A percentile compares a stretch with the other conserved stretches of the same genome.
phyloP scores from a whole-genome alignment of 768 basidiomycete species.

The Pholiota molesta region DNA sequence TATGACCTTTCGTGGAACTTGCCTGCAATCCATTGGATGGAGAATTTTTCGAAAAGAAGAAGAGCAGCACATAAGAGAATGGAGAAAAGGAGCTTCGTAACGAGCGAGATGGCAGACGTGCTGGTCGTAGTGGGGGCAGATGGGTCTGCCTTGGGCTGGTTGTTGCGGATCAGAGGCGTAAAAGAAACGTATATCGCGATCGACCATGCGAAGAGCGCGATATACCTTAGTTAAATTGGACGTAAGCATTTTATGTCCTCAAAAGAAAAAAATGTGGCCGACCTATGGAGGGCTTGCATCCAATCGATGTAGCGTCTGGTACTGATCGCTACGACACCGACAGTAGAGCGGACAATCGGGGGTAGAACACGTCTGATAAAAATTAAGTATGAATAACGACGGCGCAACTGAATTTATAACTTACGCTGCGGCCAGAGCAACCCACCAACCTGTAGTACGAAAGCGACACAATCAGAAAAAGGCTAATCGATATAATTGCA shows the following conservation, averaged over 20 bases:
- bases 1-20: conserved; percentile 84
- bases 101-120: conserved; percentile 48
- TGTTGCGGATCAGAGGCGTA: conserved; percentile 62
- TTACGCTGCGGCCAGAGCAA: conserved; percentile 64
- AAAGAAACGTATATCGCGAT: conserved; percentile 72
- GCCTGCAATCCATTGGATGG: conserved; percentile 83
- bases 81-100: conserved; percentile 74
- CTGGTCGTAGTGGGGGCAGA: conserved; percentile 21
- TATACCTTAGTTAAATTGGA: conserved; percentile 39
- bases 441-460: conserved; percentile 73
- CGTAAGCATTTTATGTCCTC: neutral
- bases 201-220: conserved; percentile 72
- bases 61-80: conserved; percentile 68
- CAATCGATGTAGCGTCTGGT: conserved; percentile 81
- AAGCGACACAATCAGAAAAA: neutral
- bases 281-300: conserved; percentile 67
- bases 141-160: conserved; percentile 34
- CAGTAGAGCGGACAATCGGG: conserved; percentile 54
- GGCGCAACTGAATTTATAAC: conserved; percentile 22
- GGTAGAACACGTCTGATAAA: conserved; percentile 51
- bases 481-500: conserved; percentile 1
- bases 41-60: conserved; percentile 80
- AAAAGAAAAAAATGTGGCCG: conserved; percentile 2
- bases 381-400: neutral
- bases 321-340: conserved; percentile 76